A percentile compares a stretch with the other conserved stretches of the same genome.
Conservation (phyloP, 306 rosid genomes). For the Rosa multiflora region DNA sequence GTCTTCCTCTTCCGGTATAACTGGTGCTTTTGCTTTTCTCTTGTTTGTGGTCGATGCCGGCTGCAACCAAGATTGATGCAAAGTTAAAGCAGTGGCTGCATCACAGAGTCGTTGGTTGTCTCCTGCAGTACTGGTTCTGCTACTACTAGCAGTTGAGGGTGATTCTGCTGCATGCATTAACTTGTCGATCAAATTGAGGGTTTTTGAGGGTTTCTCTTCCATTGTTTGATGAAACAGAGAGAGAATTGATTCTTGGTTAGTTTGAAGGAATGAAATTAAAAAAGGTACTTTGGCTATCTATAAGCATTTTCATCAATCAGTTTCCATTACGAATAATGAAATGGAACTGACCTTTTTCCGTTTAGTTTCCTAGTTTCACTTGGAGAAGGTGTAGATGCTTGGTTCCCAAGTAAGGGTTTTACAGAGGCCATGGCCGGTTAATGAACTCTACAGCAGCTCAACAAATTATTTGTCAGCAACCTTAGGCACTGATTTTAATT, state of each 20-base stretch:
- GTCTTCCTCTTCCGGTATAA: background rate
- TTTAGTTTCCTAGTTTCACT: background rate
- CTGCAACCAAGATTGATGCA: background rate
- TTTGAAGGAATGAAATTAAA: background rate
- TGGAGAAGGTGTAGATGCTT: background rate
- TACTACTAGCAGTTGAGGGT: background rate
- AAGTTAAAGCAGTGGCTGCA: background rate
- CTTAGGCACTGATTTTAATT: background rate
- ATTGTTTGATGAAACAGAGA: background rate
- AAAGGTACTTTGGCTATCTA: background rate
- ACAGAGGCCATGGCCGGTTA: background rate
- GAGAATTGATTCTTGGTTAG: background rate
- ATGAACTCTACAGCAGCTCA: background rate
- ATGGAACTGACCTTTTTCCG: background rate
- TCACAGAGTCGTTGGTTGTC: background rate
- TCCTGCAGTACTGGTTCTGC: background rate
- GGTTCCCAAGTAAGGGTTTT: too few relatives aligned
- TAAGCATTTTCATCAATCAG: background rate
- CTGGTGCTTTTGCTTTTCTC: background rate
- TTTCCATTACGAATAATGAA: background rate
- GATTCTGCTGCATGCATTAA: background rate
- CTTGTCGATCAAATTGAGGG: background rate
- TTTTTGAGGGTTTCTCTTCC: conserved; percentile 1
- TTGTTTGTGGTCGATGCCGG: background rate
- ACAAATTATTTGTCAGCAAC: too few relatives aligned